Evolutionary conservation across 495 filamentous ascomycete species (phyloP).

Genomic region (Daldinia concentrica): DNA sequence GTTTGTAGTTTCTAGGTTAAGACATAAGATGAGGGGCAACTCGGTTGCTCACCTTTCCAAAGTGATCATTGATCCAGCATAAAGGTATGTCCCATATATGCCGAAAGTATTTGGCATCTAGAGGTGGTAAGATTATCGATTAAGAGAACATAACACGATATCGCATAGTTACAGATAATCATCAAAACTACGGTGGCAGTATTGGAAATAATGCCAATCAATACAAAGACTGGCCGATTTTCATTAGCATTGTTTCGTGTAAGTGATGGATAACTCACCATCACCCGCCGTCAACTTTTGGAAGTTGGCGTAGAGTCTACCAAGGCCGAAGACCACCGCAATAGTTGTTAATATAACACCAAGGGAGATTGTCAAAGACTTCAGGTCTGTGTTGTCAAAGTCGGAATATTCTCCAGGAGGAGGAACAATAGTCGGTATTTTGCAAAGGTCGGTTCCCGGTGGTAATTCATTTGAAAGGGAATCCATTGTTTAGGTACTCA

Average conservation of each 20-base stretch:
- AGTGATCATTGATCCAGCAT: conserved; percentile 1
- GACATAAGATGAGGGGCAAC: background rate
- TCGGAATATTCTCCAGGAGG: background rate
- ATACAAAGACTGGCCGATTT: background rate
- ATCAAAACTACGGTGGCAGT: background rate
- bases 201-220: background rate
- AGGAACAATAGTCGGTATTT: background rate
- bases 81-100: background rate
- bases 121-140: background rate
- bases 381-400: background rate
- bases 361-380: background rate
- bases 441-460: background rate
- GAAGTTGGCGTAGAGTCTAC: background rate
- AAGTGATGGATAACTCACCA: background rate
- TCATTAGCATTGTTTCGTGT: background rate
- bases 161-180: background rate
- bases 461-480: background rate
- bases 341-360: background rate
- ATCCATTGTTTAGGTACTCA: background rate
- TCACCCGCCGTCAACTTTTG: background rate
- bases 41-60: background rate
- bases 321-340: background rate
- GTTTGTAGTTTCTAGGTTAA: background rate
- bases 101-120: background rate
- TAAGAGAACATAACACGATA: background rate